Percentiles rank a stretch among this genome's conserved stretches.
Conservation (phyloP, 108 stramenopile genomes). For the Skeletonema costatum region DNA sequence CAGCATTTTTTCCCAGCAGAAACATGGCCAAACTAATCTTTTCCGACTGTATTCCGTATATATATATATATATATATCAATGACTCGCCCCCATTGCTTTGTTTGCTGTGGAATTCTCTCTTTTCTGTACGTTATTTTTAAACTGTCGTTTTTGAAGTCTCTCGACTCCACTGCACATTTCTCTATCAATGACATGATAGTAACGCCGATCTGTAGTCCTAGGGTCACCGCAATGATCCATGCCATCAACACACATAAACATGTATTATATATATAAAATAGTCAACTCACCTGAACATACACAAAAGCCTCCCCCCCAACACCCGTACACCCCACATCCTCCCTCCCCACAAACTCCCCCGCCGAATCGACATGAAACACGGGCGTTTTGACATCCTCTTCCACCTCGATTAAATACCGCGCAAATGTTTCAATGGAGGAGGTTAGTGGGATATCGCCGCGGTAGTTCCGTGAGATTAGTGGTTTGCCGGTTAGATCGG, state of each 20-base stretch:
- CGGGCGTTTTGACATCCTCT: conserved; percentile 83
- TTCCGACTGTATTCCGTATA: too few relatives aligned
- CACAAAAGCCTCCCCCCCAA: conserved; percentile 81
- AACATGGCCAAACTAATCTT: too few relatives aligned
- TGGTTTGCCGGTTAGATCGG: conserved; percentile 92
- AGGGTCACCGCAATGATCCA: too few relatives aligned
- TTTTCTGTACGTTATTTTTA: too few relatives aligned
- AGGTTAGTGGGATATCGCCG: conserved; percentile 93
- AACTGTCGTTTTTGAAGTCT: too few relatives aligned
- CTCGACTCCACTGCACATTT: too few relatives aligned
- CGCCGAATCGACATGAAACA: conserved; percentile 76
- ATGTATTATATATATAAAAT: not conserved
- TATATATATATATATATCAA: too few relatives aligned
- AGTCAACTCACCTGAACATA: conserved; percentile 73
- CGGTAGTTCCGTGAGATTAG: conserved; percentile 98
- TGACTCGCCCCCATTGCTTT: too few relatives aligned
- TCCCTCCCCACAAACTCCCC: conserved; percentile 65
- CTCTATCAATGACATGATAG: too few relatives aligned
- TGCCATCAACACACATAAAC: not conserved
- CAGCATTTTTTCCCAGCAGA: too few relatives aligned
- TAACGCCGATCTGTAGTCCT: too few relatives aligned
- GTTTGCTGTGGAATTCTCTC: too few relatives aligned
- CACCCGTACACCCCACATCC: conserved; percentile 60
- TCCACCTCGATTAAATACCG: conserved; percentile 79
- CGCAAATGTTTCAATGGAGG: conserved; percentile 79